Evolutionary conservation across 129 eudicot genomes (phyloP).

Genomic region (Oenanthe sinensis): DNA sequence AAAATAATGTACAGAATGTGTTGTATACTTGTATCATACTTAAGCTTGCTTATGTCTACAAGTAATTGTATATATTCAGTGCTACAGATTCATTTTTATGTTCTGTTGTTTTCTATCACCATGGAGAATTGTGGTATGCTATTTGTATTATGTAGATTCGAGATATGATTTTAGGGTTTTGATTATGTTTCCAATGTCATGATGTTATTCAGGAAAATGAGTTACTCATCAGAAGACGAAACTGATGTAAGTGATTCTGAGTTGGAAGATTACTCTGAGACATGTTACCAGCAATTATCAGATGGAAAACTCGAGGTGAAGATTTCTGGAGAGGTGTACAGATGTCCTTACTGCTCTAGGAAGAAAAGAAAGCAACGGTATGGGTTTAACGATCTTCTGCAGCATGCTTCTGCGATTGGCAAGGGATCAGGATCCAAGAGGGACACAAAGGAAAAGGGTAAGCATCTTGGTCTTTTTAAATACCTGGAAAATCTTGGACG

Average conservation of each 20-base stretch:
- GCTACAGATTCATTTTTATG: not conserved
- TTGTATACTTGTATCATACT: not conserved
- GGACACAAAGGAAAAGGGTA: conserved; percentile 15
- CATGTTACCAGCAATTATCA: conserved; percentile 13
- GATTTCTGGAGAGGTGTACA: conserved; percentile 3
- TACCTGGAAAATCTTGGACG: conserved; percentile 18
- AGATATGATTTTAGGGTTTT: not conserved
- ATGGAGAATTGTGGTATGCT: not conserved
- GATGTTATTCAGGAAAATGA: not conserved
- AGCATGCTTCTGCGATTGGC: conserved; percentile 25
- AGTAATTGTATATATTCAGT: not conserved
- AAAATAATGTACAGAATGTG: not conserved
- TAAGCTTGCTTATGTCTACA: not conserved
- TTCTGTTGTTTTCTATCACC: not conserved
- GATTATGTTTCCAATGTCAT: not conserved
- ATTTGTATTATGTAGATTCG: not conserved
- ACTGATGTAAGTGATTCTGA: conserved; percentile 33
- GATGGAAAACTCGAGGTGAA: conserved; percentile 5
- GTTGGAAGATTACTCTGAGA: conserved; percentile 21
- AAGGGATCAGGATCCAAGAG: conserved; percentile 13
- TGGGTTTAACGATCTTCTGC: conserved; percentile 22
- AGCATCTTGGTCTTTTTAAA: conserved; percentile 19
- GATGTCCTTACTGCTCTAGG: conserved; percentile 28
- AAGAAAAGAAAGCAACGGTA: conserved; percentile 19
- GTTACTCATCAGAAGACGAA: conserved; percentile 21